Evolutionary conservation across 1,284 basidiomycete species (phyloP), one percentile per base, ranked within the genome.

Genomic region (Kalmanozyma brasiliensis): DNA sequence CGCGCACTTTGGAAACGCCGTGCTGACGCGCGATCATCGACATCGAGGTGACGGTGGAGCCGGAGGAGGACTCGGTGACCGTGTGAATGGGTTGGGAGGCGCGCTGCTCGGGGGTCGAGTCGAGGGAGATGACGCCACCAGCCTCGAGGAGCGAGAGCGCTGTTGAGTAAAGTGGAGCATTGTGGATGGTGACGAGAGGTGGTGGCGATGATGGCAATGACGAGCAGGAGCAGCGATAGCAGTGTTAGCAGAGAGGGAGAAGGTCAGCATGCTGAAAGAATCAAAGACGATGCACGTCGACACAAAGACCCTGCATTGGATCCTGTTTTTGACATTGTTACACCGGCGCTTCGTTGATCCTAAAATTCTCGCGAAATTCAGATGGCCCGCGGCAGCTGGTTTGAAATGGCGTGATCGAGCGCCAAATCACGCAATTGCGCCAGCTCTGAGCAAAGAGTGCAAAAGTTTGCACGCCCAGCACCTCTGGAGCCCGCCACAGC

Each of bases 11-110:
- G 2, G 38, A 19, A 11, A 73, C 53, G 44, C 62, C 62, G 44
- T 61, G 53, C 32, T 70, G 68, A 42, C 57, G 62, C 0, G 71
- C 65, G 24, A 73, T 61, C 53, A 74, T 74, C 38, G 56, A 51
- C 40, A 74, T 51, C 29, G 67, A 71, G 19, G 63, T 69, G 45
- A 69, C 71, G 17, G 71, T 74, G 34, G 67, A 71, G 34, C 71
- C 71, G 30, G 57, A 62, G 10, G 67, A 70, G 9, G 56, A 73
- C 41, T 73, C 71, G 36, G 51, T 51, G 34, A 72, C 53, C 1
- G 63, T 60, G 20, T 63, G 59, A 32, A 49, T 55, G 29, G 20
- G 11, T 42, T 68, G 65, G 2, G 53, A 19, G 5, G 26, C 55
- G 10, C 55, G 49, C 11, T 57, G 22, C 16, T 33, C 49, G 3